A percentile compares a stretch with the other conserved stretches of the same genome.
phyloP scores from a whole-genome alignment of 2,329 filamentous ascomycete genomes.

The Colletotrichum acutatum region DNA sequence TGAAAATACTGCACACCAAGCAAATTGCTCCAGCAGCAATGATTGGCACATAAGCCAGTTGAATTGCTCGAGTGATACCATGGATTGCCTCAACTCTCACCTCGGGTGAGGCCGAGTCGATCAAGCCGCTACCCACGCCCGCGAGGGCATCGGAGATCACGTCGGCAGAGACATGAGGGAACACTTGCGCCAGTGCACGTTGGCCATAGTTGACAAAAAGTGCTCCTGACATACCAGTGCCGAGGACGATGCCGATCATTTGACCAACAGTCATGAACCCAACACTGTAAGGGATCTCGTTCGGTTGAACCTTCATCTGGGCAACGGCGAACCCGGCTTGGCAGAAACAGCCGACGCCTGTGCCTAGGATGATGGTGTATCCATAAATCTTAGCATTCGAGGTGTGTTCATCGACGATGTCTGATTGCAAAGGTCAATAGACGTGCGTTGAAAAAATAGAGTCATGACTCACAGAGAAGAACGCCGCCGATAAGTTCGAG shows the following conservation, averaged over 20 bases:
- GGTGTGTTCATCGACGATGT: conserved; percentile 37
- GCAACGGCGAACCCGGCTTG: conserved; percentile 48
- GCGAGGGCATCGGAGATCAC: neutral
- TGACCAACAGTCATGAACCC: conserved; percentile 48
- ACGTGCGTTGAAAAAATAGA: neutral
- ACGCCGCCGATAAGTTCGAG: conserved; percentile 48
- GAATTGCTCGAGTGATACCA: neutral
- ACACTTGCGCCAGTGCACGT: neutral
- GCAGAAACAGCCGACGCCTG: conserved; percentile 48
- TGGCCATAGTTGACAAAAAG: conserved; percentile 26
- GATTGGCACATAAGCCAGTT: neutral
- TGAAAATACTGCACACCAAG: neutral
- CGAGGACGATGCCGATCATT: conserved; percentile 15
- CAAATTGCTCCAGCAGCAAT: neutral
- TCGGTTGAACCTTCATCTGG: conserved; percentile 42
- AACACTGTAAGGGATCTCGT: conserved; percentile 43
- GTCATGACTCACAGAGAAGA: conserved; percentile 42
- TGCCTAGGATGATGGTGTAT: conserved; percentile 49
- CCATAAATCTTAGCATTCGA: conserved; percentile 42
- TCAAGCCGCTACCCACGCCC: neutral
- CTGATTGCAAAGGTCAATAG: neutral
- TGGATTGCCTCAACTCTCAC: neutral
- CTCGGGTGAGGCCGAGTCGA: neutral
- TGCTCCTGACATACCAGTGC: conserved; percentile 34
- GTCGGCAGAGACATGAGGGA: neutral